These are phyloP conservation scores for Puya raimondii DNA, from an alignment of 176 grass and related monocot genomes.

Conservation along the genomic window DNA sequence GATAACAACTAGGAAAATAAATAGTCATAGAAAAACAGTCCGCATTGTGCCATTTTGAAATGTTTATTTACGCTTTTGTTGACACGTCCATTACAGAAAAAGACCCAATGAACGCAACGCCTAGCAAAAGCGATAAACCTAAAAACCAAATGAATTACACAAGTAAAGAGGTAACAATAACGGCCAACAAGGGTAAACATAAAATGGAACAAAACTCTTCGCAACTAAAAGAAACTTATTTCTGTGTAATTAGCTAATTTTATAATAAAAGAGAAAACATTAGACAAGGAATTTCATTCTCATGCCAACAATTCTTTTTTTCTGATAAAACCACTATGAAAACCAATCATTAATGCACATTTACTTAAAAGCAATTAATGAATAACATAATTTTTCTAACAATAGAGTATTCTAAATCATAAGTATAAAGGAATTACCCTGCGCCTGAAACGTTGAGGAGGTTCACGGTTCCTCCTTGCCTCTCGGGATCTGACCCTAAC, in stretches of 20 bases:
- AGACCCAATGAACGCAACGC: constrained; percentile 40
- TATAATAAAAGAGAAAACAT: no score
- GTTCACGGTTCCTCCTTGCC: constrained; percentile 61
- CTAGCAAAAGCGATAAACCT: constrained; percentile 37
- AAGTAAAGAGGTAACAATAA: not conserved
- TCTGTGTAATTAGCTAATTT: no score
- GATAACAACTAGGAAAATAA: not conserved
- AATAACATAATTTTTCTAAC: not conserved
- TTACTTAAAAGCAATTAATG: not conserved
- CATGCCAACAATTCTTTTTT: no score
- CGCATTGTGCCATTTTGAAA: constrained; percentile 25
- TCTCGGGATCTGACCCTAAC: constrained; percentile 45
- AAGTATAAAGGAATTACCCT: constrained; percentile 9
- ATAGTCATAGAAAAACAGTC: not conserved
- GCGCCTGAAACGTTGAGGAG: constrained; percentile 55
- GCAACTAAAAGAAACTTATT: no score
- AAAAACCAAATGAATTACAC: no score
- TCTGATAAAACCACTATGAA: not conserved
- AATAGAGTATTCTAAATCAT: not conserved
- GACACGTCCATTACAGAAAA: constrained; percentile 35
- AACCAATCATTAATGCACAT: not conserved
- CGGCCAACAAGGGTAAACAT: not conserved
- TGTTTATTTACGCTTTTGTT: constrained; percentile 44
- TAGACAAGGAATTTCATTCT: no score
- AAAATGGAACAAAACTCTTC: not conserved